These are phyloP conservation scores for Paecilomyces niveus DNA, from an alignment of 2,329 filamentous ascomycete genomes.

Conservation along the genomic window DNA sequence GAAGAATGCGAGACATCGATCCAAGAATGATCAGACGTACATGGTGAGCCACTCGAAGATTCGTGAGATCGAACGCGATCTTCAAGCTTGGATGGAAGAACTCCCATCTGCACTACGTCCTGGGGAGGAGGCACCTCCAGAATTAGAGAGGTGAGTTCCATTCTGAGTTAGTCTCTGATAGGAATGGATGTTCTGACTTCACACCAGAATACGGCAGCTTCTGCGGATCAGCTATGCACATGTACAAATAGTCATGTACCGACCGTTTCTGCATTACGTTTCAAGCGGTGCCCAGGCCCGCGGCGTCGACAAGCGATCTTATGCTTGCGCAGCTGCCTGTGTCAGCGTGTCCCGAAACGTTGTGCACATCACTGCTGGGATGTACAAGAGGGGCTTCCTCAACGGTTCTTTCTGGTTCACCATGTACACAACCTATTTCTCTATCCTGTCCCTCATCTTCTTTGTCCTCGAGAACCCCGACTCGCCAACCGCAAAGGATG, in stretches of 20 bases:
- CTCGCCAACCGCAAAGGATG: conserved; percentile 56
- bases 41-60: conserved; percentile 59
- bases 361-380: conserved; percentile 58
- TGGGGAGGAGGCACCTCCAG: conserved; percentile 65
- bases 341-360: conserved; percentile 61
- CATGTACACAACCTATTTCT: conserved; percentile 63
- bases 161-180: conserved; percentile 8
- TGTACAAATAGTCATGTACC: conserved; percentile 58
- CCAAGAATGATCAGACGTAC: conserved; percentile 48
- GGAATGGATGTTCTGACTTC: conserved; percentile 32
- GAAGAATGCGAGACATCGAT: conserved; percentile 40
- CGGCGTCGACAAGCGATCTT: conserved; percentile 54
- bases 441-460: conserved; percentile 57
- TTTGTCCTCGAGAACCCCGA: conserved; percentile 60
- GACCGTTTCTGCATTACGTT: conserved; percentile 60
- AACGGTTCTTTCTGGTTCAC: conserved; percentile 61
- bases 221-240: conserved; percentile 58
- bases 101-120: conserved; percentile 73
- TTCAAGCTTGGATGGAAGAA: conserved; percentile 57
- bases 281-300: conserved; percentile 44
- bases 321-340: conserved; percentile 59
- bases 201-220: conserved; percentile 48
- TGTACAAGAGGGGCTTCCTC: conserved; percentile 55
- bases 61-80: conserved; percentile 56
- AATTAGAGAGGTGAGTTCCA: conserved; percentile 64